These are phyloP conservation scores for Rhodotorula mucilaginosa DNA, from an alignment of 1,284 basidiomycete species.

Conservation along the genomic window DNA sequence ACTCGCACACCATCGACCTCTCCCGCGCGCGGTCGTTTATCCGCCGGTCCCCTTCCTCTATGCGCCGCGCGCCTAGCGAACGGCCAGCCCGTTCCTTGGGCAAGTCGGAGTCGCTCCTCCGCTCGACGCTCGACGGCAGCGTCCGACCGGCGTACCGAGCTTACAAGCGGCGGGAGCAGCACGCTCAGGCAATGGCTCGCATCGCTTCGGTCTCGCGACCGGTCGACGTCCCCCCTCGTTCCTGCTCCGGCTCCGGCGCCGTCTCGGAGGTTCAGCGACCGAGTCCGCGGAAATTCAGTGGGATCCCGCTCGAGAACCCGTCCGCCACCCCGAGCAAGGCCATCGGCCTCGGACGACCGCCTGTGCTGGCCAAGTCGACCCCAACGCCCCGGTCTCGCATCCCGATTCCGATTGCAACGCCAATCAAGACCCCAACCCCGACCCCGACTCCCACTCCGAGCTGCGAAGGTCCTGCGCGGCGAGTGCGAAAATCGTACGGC, in stretches of 20 bases:
- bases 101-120: neutral
- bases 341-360: no score
- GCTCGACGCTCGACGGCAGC: neutral
- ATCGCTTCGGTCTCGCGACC: neutral
- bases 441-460: no score
- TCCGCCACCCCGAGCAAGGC: no score
- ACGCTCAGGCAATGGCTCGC: neutral
- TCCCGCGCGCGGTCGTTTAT: neutral
- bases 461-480: no score
- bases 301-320: neutral
- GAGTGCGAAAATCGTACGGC: no score
- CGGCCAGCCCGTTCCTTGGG: neutral
- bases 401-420: no score
- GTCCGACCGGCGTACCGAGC: neutral
- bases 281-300: neutral
- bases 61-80: no score
- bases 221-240: neutral
- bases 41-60: no score
- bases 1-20: neutral
- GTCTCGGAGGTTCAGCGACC: neutral
- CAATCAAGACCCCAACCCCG: no score
- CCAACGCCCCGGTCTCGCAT: no score
- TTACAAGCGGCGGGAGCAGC: neutral
- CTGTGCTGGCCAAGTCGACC: no score
- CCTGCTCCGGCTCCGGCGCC: neutral